Evolutionary conservation across 164 flowering plant genomes (phyloP).

Genomic region (Berberis thunbergii): DNA sequence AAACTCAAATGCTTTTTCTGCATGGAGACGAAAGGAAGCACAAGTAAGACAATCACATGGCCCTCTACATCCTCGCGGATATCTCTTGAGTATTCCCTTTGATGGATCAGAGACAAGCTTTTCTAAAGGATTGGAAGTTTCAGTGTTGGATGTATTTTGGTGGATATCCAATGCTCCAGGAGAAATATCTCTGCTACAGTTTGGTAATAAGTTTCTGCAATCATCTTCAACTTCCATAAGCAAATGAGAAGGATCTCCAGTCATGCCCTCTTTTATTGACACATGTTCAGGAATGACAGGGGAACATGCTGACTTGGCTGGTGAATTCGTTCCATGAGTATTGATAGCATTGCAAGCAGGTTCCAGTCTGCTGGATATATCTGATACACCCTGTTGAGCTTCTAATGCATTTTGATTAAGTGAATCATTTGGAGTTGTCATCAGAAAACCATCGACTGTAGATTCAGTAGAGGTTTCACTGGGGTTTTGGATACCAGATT

Average conservation of each 20-base stretch:
- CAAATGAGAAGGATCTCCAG: conserved; percentile 1
- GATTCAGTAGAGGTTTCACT: background rate
- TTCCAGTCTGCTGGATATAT: background rate
- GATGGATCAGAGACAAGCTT: conserved; percentile 11
- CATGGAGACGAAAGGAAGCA: conserved; percentile 59
- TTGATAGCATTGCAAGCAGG: background rate
- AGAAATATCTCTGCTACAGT: conserved; percentile 4
- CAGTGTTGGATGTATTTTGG: conserved; percentile 10
- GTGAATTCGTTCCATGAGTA: conserved; percentile 4
- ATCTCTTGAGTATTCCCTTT: conserved; percentile 54
- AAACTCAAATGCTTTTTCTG: conserved; percentile 65
- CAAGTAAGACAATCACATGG: conserved; percentile 51
- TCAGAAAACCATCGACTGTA: background rate
- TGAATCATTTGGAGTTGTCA: background rate
- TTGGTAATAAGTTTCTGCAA: background rate
- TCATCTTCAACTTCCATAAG: conserved; percentile 6
- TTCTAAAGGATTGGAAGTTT: conserved; percentile 2
- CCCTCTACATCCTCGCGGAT: conserved; percentile 55
- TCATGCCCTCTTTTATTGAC: conserved; percentile 5
- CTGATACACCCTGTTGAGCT: conserved; percentile 1
- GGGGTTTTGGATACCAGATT: background rate
- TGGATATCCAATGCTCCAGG: conserved; percentile 4
- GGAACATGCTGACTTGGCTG: background rate
- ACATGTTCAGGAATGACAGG: conserved; percentile 3
- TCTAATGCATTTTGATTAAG: conserved; percentile 4